phyloP scores from a whole-genome alignment of 2,329 filamentous ascomycete species.

The Cylindrodendrum hubeiense region DNA sequence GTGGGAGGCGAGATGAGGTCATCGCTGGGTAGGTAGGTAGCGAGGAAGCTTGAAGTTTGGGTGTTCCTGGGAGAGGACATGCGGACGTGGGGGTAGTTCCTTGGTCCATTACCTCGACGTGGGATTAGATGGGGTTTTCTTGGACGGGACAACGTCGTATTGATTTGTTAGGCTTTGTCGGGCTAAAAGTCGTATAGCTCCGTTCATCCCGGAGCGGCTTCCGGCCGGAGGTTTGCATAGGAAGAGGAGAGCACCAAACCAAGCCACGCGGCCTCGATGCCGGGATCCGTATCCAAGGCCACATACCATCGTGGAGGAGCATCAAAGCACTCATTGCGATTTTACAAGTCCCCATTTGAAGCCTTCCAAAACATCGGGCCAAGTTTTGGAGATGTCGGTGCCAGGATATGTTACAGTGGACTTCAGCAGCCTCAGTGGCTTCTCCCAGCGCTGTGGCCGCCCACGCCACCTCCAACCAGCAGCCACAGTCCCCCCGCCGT shows the following conservation, averaged over 20 bases:
- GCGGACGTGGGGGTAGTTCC: background rate
- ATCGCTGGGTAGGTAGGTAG: background rate
- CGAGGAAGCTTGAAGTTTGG: background rate
- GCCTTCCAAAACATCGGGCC: too few relatives aligned
- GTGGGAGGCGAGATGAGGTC: slow-evolving; percentile 3
- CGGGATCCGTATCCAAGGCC: background rate
- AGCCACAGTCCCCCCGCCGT: background rate
- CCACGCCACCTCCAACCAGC: background rate
- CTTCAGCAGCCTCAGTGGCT: background rate
- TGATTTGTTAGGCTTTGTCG: background rate
- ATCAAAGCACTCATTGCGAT: too few relatives aligned
- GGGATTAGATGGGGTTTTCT: background rate
- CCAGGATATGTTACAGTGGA: background rate
- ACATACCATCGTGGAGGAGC: too few relatives aligned
- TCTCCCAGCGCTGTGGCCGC: background rate
- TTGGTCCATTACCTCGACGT: background rate
- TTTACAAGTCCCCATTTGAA: too few relatives aligned
- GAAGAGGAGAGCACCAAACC: background rate
- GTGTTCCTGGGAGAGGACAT: background rate
- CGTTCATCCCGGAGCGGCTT: slow-evolving; percentile 10
- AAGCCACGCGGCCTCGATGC: background rate
- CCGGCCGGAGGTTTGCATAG: background rate
- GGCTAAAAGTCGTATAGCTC: background rate
- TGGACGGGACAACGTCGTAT: background rate
- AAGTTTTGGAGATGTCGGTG: background rate